These are phyloP conservation scores for Dianthus caryophyllus DNA, from an alignment of 148 eudicot genomes.

Conservation along the genomic window DNA sequence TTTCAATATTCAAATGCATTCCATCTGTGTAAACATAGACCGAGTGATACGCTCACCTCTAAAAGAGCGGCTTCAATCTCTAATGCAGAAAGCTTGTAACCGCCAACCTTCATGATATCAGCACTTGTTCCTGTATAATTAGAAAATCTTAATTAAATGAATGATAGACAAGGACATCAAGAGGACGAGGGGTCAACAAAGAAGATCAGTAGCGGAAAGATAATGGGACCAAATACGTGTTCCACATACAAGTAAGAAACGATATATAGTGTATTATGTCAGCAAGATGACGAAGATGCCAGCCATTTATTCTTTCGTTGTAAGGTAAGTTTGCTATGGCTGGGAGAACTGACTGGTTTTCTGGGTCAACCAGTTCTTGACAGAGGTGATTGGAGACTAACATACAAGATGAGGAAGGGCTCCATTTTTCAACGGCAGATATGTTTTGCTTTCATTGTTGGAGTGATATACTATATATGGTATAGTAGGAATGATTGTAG, in stretches of 20 bases:
- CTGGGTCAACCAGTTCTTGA: too few species aligned
- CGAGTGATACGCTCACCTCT: constrained; percentile 44
- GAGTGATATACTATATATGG: too few species aligned
- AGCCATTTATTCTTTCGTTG: too few species aligned
- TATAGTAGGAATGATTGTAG: too few species aligned
- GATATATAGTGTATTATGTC: too few species aligned
- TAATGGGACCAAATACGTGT: neutral
- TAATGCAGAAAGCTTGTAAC: constrained; percentile 91
- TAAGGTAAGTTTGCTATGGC: too few species aligned
- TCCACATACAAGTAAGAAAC: neutral
- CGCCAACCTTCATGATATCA: constrained; percentile 98
- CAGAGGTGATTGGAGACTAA: too few species aligned
- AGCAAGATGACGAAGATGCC: too few species aligned
- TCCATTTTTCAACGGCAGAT: too few species aligned
- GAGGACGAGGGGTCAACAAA: neutral
- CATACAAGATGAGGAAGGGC: too few species aligned
- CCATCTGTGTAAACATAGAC: neutral
- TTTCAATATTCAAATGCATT: neutral
- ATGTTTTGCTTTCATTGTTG: too few species aligned
- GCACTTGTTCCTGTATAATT: constrained; percentile 76
- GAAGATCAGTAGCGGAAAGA: neutral
- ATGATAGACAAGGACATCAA: neutral
- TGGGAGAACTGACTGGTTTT: too few species aligned
- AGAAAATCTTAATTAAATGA: neutral
- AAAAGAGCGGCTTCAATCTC: constrained; percentile 91